Base-by-base conservation (phyloP, 2,329 filamentous ascomycete genomes). In the Trichophyton verrucosum region DNA sequence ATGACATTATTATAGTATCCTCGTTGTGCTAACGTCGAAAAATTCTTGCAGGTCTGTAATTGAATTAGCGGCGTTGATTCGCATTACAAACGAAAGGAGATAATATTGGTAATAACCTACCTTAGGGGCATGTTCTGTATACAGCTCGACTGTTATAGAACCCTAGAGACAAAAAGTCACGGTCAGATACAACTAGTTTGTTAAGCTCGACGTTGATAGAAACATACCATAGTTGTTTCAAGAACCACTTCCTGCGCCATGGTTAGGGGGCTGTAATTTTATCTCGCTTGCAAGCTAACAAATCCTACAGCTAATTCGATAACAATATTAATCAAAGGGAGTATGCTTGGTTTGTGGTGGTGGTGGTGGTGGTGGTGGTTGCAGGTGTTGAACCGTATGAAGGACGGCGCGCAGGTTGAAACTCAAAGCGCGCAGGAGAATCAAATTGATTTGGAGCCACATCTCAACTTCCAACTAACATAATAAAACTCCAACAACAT, bases 1-100 rank as follows among this genome's bases (percentile, higher is more conserved):
- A 91, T 77, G 62, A 88, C 84, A 71, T 77, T 79, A 77, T 94
- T 84, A 82, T 96, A 99, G 82, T 96, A 97, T 67, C 89, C 89
- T 67, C 91, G 82, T 64, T 82, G 78, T 20, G 86, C 84, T 59
- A 97, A 88, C 3, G 87, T 88, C 27, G 81, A 73, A 77, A 97
- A 97, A 81, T 97, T 96, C 63, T 81, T 82, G 82, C 89, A 95
- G 24, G 91, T 91, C 73, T 86, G 67, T 30, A 22, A 17, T 60
- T 33, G 11, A 24, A 24, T 24, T 30, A 47, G 17, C 3, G 44
- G 6, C 11, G 3, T 47, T 17, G 22, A 8, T 17, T 53, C 22
- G 49, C 46, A 53, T 3, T 11, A 57, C 2, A 22, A 42, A 44
- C 17, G 27, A 22, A 27, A 33, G 30, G 33, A 9, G 1, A 6